Base-by-base conservation (phyloP, 352 stramenopile genomes). In the Globisporangium okanoganense region DNA sequence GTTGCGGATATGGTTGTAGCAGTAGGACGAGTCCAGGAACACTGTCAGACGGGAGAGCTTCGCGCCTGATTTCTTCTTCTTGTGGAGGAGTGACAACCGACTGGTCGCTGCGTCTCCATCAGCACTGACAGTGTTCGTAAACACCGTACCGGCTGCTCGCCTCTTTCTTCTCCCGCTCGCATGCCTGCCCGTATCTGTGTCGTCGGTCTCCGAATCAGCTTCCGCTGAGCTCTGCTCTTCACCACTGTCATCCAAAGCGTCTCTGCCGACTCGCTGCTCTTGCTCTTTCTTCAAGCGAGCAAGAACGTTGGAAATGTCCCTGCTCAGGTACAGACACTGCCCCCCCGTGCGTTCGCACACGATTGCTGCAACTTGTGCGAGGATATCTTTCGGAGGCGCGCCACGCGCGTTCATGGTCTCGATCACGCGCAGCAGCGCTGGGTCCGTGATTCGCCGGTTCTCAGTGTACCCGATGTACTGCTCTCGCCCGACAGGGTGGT, bases 391-490 rank as follows among this genome's bases (percentile, higher is more conserved):
- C 18, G 25, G 24, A 20, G 20, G 31, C 3, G 36, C 27, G 16
- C 48, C 48, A 9, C 29, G 27, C 35, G 33, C 22, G 33, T 31
- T 58, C 20, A 58, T 44, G 13, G 33, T 31, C 52, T 44, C 35
- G 25, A 58, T 45, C 13, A 45, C 38, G 22, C 38, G 35, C 13
- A 58, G 52, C 52, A 58, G 35, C 14, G 35, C 35, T 38, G 52
- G 52, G 52, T 58, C 52, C 22, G 35, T 48, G 52, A 58, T 58
- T 13, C 14, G 20, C 33, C 52, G 24, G 20, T 58, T 49, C 36
- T 63, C 57, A 5, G 48, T 25, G 47, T 63, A 63, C 57, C 31
- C 41, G 29, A 50, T 38, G 36, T 63, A 63, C 47, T 50, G 57
- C 33, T 35, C 57, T 24, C 27, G 33, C 18, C 38, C 24, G 5